A percentile compares a stretch with the other conserved stretches of the same genome.
phyloP scores from a whole-genome alignment of 148 eudicot genomes.

The Gaultheria prostrata region DNA sequence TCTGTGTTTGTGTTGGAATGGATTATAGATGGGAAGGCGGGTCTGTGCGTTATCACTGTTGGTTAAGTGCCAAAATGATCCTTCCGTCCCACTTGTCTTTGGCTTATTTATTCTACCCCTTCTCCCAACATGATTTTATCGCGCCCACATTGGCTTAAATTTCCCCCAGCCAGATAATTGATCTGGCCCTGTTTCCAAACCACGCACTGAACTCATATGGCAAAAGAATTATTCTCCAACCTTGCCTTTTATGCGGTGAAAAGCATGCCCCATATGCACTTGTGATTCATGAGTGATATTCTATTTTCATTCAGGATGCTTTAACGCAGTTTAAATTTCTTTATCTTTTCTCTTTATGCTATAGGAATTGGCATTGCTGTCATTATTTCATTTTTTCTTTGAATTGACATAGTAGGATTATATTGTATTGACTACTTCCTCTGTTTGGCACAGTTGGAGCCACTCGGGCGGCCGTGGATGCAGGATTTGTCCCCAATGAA shows the following conservation, averaged over 20 bases:
- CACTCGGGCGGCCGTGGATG: constrained; percentile 98
- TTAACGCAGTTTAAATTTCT: background rate
- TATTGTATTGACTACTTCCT: constrained; percentile 14
- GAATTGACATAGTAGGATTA: background rate
- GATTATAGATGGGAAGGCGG: background rate
- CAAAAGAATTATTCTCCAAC: background rate
- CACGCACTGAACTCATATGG: background rate
- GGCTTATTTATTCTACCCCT: background rate
- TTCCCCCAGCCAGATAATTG: background rate
- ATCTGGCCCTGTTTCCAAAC: background rate
- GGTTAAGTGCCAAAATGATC: background rate
- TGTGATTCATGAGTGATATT: background rate
- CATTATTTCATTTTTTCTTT: background rate
- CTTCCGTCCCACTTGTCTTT: background rate
- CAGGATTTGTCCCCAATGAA: constrained; percentile 90
- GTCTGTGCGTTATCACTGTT: background rate
- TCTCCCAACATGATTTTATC: background rate
- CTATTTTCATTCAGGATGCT: background rate
- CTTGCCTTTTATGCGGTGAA: background rate
- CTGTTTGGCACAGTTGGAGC: constrained; percentile 68
- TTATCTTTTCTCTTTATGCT: background rate
- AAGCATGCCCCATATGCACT: background rate
- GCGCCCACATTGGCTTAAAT: background rate
- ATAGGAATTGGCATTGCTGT: background rate
- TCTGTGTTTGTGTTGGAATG: background rate